phyloP scores from a whole-genome alignment of 371 early-diverging fungal genomes.

The Mortierella sp. region DNA sequence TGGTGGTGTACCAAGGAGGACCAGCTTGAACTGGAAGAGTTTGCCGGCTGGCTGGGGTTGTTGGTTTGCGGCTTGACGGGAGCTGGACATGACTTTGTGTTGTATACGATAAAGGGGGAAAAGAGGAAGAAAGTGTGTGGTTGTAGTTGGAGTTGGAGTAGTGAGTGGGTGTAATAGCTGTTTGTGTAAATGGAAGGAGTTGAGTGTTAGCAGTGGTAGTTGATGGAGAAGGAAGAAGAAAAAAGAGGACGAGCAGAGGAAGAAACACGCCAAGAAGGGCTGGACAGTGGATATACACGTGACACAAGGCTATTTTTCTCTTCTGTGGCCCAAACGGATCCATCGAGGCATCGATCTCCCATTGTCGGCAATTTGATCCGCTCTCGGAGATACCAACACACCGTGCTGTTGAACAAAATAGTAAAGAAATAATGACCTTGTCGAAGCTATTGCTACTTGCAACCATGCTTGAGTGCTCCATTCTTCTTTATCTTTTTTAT shows the following conservation, averaged over 20 bases:
- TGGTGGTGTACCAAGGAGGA: constrained; percentile 83
- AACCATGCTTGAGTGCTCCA: background rate
- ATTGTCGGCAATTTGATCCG: no score
- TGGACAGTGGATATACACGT: no score
- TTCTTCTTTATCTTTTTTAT: background rate
- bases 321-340: no score
- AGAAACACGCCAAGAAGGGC: background rate
- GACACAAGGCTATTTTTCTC: no score
- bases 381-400: no score
- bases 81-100: constrained; percentile 37
- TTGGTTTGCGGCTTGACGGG: constrained; percentile 37
- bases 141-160: background rate
- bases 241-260: background rate
- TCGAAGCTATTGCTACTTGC: no score
- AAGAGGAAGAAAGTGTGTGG: background rate
- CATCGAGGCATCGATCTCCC: no score
- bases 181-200: background rate
- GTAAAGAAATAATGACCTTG: no score
- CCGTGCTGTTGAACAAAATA: no score
- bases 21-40: constrained; percentile 84
- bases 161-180: background rate
- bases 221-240: constrained; percentile 1
- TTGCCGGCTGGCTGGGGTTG: constrained; percentile 61
- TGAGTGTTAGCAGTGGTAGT: background rate
- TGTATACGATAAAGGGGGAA: background rate